A percentile compares a stretch with the other conserved stretches of the same genome.
Evolutionary conservation across 306 rosid genomes (phyloP).

Genomic region (Calophaca sinica): DNA sequence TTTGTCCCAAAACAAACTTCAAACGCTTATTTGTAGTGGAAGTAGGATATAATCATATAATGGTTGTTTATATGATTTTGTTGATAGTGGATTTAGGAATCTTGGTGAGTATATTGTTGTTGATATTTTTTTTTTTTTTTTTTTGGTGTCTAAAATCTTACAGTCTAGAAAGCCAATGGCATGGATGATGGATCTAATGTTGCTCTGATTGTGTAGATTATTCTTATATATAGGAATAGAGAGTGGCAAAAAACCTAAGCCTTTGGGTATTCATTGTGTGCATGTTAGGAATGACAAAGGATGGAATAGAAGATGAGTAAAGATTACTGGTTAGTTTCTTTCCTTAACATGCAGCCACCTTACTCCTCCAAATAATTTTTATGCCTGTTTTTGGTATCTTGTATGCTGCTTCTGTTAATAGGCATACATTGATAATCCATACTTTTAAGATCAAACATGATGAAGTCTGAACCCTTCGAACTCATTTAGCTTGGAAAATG

Average conservation of each 20-base stretch:
- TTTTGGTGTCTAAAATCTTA: not conserved
- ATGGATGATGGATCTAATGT: not conserved
- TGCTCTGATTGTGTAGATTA: not conserved
- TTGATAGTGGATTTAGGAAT: not conserved
- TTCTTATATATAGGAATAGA: not conserved
- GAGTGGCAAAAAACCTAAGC: not conserved
- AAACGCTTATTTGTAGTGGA: not conserved
- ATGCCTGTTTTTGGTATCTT: not conserved
- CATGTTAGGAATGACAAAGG: not conserved
- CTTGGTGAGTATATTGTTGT: not conserved
- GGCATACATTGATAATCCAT: not conserved
- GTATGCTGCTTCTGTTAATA: not conserved
- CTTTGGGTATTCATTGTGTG: not conserved
- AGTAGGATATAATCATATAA: conserved; percentile 17
- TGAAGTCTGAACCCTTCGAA: no score
- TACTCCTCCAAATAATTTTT: not conserved
- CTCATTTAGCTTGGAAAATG: no score
- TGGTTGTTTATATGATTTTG: conserved; percentile 8
- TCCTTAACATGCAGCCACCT: not conserved
- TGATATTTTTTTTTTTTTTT: no score
- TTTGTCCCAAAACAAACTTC: not conserved
- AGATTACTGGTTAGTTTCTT: not conserved
- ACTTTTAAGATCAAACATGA: not conserved
- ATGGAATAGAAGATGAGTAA: conserved; percentile 5
- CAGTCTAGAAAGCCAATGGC: not conserved